Percentiles rank a stretch among this genome's conserved stretches.
Evolutionary conservation across 176 grass and related monocot genomes (phyloP).

Genomic region (Alloteropsis semialata): DNA sequence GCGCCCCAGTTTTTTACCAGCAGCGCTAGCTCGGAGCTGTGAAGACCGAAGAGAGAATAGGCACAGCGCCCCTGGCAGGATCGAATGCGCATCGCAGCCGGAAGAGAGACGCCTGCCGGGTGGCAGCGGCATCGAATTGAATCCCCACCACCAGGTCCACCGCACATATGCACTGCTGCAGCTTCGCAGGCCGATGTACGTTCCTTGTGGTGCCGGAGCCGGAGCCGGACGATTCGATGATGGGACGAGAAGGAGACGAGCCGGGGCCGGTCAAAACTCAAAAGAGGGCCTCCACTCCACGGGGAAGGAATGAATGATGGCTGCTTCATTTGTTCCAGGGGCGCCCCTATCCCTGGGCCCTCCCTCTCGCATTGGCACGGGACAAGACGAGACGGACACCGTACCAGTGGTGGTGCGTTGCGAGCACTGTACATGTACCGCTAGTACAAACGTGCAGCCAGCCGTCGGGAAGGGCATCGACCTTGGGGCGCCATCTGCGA

Average conservation of each 20-base stretch:
- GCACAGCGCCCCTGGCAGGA: no score
- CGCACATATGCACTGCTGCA: background rate
- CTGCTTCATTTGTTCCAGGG: no score
- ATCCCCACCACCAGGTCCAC: background rate
- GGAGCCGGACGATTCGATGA: no score
- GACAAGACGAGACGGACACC: constrained; percentile 9
- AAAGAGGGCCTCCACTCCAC: no score
- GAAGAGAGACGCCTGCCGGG: background rate
- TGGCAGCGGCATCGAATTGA: background rate
- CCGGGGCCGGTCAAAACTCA: background rate
- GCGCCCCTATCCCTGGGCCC: background rate
- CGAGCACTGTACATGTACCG: no score
- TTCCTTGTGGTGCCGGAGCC: background rate
- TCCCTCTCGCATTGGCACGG: background rate
- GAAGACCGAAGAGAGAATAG: no score
- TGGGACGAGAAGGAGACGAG: no score
- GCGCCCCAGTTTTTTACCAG: no score
- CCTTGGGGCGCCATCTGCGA: background rate
- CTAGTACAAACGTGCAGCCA: background rate
- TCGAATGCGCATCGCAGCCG: background rate
- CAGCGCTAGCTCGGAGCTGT: no score
- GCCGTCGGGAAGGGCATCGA: background rate
- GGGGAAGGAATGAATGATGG: background rate
- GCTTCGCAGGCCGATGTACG: no score
- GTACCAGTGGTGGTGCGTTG: no score